Base-by-base conservation (phyloP, 345 rosid genomes). In the Salix koriyanagi region DNA sequence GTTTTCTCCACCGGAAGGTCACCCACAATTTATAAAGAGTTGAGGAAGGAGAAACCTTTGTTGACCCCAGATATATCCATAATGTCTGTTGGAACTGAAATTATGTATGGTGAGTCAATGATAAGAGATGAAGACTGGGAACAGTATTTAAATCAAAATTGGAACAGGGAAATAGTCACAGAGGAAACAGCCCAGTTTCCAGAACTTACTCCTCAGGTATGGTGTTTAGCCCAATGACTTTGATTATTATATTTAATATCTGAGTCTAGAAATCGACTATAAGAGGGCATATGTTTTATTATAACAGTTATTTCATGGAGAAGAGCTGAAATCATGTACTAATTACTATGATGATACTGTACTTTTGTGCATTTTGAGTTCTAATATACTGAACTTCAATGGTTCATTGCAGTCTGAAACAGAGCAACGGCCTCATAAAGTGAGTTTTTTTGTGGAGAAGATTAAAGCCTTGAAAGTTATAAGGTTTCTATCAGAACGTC, bases 1-100 rank as follows among this genome's bases (percentile, higher is more conserved):
- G 96, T 95, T 83, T 95, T 91, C 84, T 95, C 99, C 16, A 90
- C 97, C 15, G 99, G 99, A 66, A 91, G 99, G 83, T 95, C 99
- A 15, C 97, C 96, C n/a, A 87, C 91, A 1, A 84, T 91, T 34
- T 91, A 91, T 85, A 90, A 89, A 62, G 72, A 88, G 81, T 78
- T 95, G 60, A 89, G 94, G 86, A 89, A 90, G 50, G 91, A 93
- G 85, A 95, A 89, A 67, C 98, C 99, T 13, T 70, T 95, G 88
- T 65, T 95, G 83, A 91, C 97, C 54, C 98, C 99, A 23, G 99
- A 95, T 79, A 87, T 95, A 65, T 86, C 96, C 30, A 93, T 95
- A 68, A 88, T 88, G 91, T 95, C 99, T 36, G 99, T 95, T 68
- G 99, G 99, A 74, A 95, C 98, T 6, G 99, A 95, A 90, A 95